Base-by-base conservation (phyloP, 352 stramenopile genomes). In the Phytophthora aleatoria region DNA sequence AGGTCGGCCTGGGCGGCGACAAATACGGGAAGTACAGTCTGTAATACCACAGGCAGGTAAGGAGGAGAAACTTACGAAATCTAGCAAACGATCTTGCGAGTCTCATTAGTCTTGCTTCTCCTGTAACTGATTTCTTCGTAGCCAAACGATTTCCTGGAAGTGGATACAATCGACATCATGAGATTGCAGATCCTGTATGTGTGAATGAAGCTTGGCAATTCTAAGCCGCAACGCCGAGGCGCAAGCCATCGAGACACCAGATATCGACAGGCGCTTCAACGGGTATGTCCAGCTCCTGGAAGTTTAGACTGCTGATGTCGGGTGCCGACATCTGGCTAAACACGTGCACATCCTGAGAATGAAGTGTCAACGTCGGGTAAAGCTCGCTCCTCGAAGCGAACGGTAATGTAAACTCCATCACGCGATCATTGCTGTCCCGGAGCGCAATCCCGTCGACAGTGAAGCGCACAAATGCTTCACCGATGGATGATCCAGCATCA, bases 11-110 rank as follows among this genome's bases (percentile, higher is more conserved):
- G 30, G 77, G 83, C 13, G 83, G 81, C 58, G 85, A 96, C 68
- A 91, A 92, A 69, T 94, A 95, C 73, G 85, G 85, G 57, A 95
- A 95, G 74, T 96, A 95, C 74, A 94, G 84, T 79, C 71, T 96
- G 61, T 96, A 94, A 79, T 62, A 58, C 16, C 53, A 61, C 50
- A 42, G 43, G n/a, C 45, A 69, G 53, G 61, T 74, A 67, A 54
- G 35, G 30, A 61, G 36, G 2, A 64, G 42, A 20, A 44, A 56
- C 15, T 48, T 50, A 52, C 39, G 30, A 33, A 64, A 50, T 52
- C 28, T 35, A 63, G 41, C 35, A 42, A 49, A 45, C 50, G 36
- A 57, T 62, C 15, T 26, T 44, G 20, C 50, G 12, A 60, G 45
- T 63, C 52, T 72, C 52, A 71, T 65, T 66, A 61, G 59, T 54